phyloP scores from a whole-genome alignment of 2,329 filamentous ascomycete genomes.

The Rosellinia necatrix region DNA sequence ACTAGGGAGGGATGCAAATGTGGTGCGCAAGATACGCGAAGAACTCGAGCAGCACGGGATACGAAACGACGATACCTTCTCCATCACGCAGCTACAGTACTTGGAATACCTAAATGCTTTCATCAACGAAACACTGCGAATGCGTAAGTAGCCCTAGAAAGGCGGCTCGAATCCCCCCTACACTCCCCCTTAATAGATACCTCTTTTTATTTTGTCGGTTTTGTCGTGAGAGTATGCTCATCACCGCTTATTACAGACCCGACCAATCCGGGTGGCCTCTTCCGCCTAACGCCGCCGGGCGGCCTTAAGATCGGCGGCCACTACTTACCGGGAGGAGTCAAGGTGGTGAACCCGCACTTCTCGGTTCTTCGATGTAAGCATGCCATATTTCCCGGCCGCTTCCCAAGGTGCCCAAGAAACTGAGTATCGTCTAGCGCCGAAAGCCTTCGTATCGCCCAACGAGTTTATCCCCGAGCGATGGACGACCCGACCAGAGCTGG shows the following conservation, averaged over 20 bases:
- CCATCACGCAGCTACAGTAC: conserved; percentile 17
- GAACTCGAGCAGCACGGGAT: conserved; percentile 23
- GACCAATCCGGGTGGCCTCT: conserved; percentile 25
- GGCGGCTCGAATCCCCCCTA: neutral
- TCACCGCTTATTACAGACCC: conserved; percentile 13
- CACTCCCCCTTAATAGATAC: too few species aligned
- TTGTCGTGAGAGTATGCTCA: neutral
- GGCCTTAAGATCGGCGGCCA: conserved; percentile 23
- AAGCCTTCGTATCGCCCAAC: conserved; percentile 23
- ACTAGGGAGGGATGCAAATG: conserved; percentile 9
- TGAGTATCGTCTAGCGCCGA: conserved; percentile 14
- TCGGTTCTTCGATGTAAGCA: conserved; percentile 26
- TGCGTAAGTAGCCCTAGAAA: conserved; percentile 17
- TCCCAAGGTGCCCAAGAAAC: too few species aligned
- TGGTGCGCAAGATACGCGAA: conserved; percentile 13
- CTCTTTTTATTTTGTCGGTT: neutral
- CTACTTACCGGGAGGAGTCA: conserved; percentile 25
- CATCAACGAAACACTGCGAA: conserved; percentile 28
- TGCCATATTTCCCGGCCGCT: neutral
- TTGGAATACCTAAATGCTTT: conserved; percentile 25
- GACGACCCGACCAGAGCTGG: conserved; percentile 22
- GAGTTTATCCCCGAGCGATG: conserved; percentile 32
- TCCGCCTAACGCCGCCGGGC: conserved; percentile 20
- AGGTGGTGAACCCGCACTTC: conserved; percentile 25
- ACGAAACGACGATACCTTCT: conserved; percentile 20